Base-by-base conservation (phyloP, 2,329 filamentous ascomycete species). In the Pezicula carpinea region DNA sequence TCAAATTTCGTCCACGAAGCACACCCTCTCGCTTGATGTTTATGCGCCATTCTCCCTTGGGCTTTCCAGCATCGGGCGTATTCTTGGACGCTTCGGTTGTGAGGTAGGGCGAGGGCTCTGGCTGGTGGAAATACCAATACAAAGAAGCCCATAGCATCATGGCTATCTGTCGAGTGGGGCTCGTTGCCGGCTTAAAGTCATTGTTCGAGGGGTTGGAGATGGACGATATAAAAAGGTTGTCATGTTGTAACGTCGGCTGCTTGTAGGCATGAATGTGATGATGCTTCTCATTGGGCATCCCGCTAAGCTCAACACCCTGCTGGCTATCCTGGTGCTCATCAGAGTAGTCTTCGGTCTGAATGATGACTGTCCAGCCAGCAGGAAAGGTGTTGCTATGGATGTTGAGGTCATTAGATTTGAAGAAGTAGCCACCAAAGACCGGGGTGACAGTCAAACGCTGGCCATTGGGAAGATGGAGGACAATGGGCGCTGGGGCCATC, bases 71-170 rank as follows among this genome's bases (percentile, higher is more conserved):
- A 15, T 79, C 70, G 0, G 86, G 85, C 0, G 89, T 92, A 48
- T 74, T 64, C 53, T 75, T 77, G 1, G 83, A 87, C 0, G 78
- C 72, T 5, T 80, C 71, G 6, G 80, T 87, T 15, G 75, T 74
- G 29, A 93, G 62, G 42, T 80, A 76, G 0, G 78, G 74, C 18
- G 77, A 73, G 0, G 92, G 92, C 57, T 85, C 77, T 1, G 82
- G 77, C 65, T 95, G 89, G 69, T 96, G 91, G 59, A 96, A 97
- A 72, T 97, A 97, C 92, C 92, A 97, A 72, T 89, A 96, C 35
- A 97, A 73, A 1, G 89, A 91, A 29, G 90, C 82, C 88, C 89
- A 97, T 6, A 97, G 76, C 86, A 96, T 95, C 88, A 96, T 90
- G 55, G 92, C 92, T 50, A 96, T 88, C 69, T 95, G 88, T 38